Evolutionary conservation across 2,329 filamentous ascomycete species (phyloP).

Genomic region (Emericellopsis cladophorae): DNA sequence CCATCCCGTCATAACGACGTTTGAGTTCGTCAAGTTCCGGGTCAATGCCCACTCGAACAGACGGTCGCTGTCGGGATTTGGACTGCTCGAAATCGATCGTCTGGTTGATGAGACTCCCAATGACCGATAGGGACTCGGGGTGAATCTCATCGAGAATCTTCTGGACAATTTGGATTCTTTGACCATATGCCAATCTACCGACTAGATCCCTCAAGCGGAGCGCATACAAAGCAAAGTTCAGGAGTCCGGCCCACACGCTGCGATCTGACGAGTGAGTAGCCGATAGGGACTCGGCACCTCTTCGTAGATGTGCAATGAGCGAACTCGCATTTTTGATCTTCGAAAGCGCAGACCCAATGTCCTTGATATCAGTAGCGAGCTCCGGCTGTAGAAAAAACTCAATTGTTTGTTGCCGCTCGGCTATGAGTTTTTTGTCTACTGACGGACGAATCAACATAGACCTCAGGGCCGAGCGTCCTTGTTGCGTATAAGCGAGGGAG

Average conservation of each 20-base stretch:
- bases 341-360: conserved; percentile 43
- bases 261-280: conserved; percentile 40
- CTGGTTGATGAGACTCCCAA: conserved; percentile 60
- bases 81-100: conserved; percentile 74
- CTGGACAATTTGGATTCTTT: conserved; percentile 7
- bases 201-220: conserved; percentile 57
- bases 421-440: conserved; percentile 53
- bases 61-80: conserved; percentile 55
- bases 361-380: conserved; percentile 44
- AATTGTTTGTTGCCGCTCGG: conserved; percentile 59
- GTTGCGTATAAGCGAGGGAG: conserved; percentile 59
- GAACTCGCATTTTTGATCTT: conserved; percentile 65
- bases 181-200: conserved; percentile 7
- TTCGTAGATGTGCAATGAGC: conserved; percentile 57
- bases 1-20: conserved; percentile 64
- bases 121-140: conserved; percentile 41
- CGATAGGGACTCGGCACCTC: conserved; percentile 53
- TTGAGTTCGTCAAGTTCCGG: conserved; percentile 66
- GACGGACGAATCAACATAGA: conserved; percentile 73
- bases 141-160: conserved; percentile 46
- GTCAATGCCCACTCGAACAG: conserved; percentile 62
- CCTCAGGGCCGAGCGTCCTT: conserved; percentile 64
- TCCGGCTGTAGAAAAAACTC: conserved; percentile 52
- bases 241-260: conserved; percentile 62
- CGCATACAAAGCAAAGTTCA: conserved; percentile 56